These are phyloP conservation scores for Ascoidea rubescens DNA, from an alignment of 805 yeast species.

Conservation along the genomic window DNA sequence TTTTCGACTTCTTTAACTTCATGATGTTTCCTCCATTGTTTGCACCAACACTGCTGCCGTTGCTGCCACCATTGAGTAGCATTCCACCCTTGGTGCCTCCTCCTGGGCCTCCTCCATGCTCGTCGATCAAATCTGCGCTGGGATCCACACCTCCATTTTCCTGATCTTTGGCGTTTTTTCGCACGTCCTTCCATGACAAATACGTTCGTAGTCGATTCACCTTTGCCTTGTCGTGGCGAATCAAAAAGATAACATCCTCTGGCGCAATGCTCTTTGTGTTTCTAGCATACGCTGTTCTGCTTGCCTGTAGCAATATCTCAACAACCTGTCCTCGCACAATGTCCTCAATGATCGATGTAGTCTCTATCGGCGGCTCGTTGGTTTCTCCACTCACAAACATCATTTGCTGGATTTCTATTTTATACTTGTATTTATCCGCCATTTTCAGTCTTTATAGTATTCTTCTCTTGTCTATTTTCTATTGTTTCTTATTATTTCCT, in stretches of 20 bases:
- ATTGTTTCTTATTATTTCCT: too few species aligned
- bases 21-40: constrained; percentile 29
- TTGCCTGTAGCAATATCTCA: constrained; percentile 66
- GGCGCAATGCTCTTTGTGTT: constrained; percentile 79
- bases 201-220: constrained; percentile 85
- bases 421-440: constrained; percentile 50
- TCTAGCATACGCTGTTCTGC: constrained; percentile 60
- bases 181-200: constrained; percentile 91
- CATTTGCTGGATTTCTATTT: constrained; percentile 95
- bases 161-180: constrained; percentile 64
- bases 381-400: constrained; percentile 97
- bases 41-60: constrained; percentile 22
- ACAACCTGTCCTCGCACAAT: constrained; percentile 91
- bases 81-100: constrained; percentile 4
- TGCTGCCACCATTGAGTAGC: constrained; percentile 19
- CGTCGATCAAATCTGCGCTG: constrained; percentile 36
- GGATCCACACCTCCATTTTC: constrained; percentile 48
- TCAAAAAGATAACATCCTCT: constrained; percentile 86
- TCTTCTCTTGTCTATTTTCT: too few species aligned
- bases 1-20: constrained; percentile 59
- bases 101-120: constrained; percentile 25
- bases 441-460: too few species aligned
- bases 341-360: constrained; percentile 88
- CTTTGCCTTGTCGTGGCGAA: constrained; percentile 87
- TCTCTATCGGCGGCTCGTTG: constrained; percentile 84